Base-by-base conservation (phyloP, 495 filamentous ascomycete genomes). In the Penicillium longicatenatum region DNA sequence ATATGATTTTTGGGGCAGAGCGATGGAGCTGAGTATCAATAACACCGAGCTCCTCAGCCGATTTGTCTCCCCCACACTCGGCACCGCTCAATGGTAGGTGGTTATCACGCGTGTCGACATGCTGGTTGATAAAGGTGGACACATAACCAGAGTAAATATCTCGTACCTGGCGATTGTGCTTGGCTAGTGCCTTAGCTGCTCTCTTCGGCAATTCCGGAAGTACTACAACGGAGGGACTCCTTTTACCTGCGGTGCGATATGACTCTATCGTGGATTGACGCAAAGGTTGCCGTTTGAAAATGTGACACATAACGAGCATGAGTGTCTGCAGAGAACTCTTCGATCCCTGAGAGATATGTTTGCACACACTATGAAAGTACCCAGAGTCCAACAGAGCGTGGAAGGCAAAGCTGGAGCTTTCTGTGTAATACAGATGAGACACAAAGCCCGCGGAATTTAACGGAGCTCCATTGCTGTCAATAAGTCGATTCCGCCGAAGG, bases 341-440 rank as follows among this genome's bases (percentile, higher is more conserved):
- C 61, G 4, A 74, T 64, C 3, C 62, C 65, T 4, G 24, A 19
- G 74, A 52, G 20, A 88, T 72, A 11, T 81, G 67, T 2, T 75
- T 72, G 58, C 86, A 88, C 0, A 92, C 62, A 5, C 71, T 62
- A 59, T 89, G 83, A 65, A 92, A 88, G 61, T 87, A 89, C 0
- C 87, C 88, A 20, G 73, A 78, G 51, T 79, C 84, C 6, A 93
- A 69, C 2, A 93, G 77, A 2, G 88, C 82, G 61, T 93, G 89
- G 67, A 92, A 87, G 0, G 87, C 86, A 59, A 91, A 93, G 31
- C 80, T 82, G 0, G 83, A 83, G 58, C 85, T 87, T 60, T 91
- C 89, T 0, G 86, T 86, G 59, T 84, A 91, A 69, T 89, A 90
- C 0, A 93, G 75, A 70, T 91, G 89, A 6, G 81, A 80, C 5